Conservation (phyloP, 768 basidiomycete genomes). For the Tephrocybe sp. region DNA sequence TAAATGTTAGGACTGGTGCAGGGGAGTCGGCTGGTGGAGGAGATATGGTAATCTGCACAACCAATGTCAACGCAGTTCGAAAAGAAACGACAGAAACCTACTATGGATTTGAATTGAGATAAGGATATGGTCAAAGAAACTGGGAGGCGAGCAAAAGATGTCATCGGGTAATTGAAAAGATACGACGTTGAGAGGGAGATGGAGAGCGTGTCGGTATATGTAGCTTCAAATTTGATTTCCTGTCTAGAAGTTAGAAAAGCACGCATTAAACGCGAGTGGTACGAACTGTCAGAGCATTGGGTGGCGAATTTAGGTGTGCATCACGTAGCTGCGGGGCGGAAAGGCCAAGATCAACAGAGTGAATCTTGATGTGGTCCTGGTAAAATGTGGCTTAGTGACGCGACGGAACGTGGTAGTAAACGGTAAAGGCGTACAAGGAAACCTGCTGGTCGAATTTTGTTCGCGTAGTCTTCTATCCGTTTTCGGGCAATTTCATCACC, state of each 20-base stretch:
- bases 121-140: conserved; percentile 79
- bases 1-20: conserved; percentile 63
- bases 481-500: conserved; percentile 83
- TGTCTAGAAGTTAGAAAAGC: conserved; percentile 25
- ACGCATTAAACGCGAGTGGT: neutral
- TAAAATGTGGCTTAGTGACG: conserved; percentile 3
- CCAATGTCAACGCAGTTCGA: neutral
- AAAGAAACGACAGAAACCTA: conserved; percentile 26
- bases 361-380: conserved; percentile 84
- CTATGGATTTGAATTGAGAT: conserved; percentile 68
- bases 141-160: conserved; percentile 79
- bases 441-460: conserved; percentile 66
- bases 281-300: conserved; percentile 28
- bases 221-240: conserved; percentile 81
- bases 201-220: conserved; percentile 81
- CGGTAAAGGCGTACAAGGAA: conserved; percentile 58
- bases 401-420: neutral
- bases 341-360: conserved; percentile 78
- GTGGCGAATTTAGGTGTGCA: conserved; percentile 50
- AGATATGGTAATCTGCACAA: conserved; percentile 53
- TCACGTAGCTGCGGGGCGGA: conserved; percentile 77
- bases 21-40: conserved; percentile 55
- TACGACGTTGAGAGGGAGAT: conserved; percentile 81
- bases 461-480: conserved; percentile 78
- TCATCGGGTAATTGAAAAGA: conserved; percentile 82